Conservation (phyloP, 495 filamentous ascomycete genomes). For the Neurospora sp. region DNA sequence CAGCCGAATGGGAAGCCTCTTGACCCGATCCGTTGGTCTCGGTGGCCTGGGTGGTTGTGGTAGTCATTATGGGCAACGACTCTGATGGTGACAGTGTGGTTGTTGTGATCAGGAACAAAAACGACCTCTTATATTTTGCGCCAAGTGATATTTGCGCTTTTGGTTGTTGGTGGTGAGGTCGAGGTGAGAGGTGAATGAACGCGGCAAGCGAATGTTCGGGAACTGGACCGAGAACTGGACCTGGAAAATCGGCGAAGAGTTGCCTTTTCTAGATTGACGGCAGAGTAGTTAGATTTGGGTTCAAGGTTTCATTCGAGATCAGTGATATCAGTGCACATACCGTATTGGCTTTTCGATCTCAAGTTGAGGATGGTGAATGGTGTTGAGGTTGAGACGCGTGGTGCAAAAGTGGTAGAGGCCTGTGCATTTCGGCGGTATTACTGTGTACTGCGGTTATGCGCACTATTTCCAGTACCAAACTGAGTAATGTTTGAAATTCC, state of each 20-base stretch:
- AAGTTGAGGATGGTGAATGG: neutral
- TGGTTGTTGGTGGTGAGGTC: neutral
- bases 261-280: no score
- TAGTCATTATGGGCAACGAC: neutral
- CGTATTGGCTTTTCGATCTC: neutral
- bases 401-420: neutral
- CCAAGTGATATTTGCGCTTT: neutral
- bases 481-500: neutral
- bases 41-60: neutral
- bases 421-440: neutral
- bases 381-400: neutral
- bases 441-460: neutral
- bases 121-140: neutral
- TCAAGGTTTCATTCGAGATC: no score
- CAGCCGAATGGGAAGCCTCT: slow-evolving; percentile 4
- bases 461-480: neutral
- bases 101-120: neutral
- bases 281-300: no score
- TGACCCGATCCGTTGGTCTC: slow-evolving; percentile 7
- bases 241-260: neutral
- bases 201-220: neutral
- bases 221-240: neutral
- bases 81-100: neutral
- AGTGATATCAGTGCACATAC: neutral
- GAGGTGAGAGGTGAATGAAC: neutral